phyloP scores from a whole-genome alignment of 225 moss, liverwort and hornwort genomes.

The Physcomitrium patens region DNA sequence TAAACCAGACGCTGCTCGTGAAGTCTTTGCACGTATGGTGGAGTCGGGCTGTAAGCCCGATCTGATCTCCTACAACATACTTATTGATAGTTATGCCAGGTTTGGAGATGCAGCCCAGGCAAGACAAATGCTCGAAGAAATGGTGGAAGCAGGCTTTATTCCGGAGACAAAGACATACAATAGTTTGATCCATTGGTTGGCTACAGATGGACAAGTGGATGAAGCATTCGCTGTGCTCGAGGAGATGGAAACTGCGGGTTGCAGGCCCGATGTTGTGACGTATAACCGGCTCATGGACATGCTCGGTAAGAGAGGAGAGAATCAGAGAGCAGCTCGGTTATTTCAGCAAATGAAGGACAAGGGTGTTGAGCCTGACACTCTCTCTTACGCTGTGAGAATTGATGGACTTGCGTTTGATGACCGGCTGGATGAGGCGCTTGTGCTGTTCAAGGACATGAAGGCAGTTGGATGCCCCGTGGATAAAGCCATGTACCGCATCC shows the following conservation, averaged over 20 bases:
- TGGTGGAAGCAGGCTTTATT: constrained; percentile 48
- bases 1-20: constrained; percentile 47
- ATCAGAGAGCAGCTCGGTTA: constrained; percentile 39
- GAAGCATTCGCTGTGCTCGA: constrained; percentile 52
- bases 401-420: constrained; percentile 42
- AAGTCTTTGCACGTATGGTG: constrained; percentile 46
- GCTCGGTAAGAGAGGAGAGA: constrained; percentile 61
- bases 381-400: constrained; percentile 63
- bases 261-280: constrained; percentile 54
- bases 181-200: constrained; percentile 53
- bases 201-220: constrained; percentile 49
- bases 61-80: constrained; percentile 60
- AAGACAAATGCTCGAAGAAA: constrained; percentile 48
- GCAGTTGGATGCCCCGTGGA: constrained; percentile 53
- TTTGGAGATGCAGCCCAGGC: constrained; percentile 57
- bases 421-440: constrained; percentile 51
- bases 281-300: constrained; percentile 72
- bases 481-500: constrained; percentile 56
- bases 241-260: constrained; percentile 57
- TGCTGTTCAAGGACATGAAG: constrained; percentile 63
- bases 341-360: constrained; percentile 60
- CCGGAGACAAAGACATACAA: constrained; percentile 62
- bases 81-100: constrained; percentile 60
- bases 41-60: constrained; percentile 45
- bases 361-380: constrained; percentile 48